Percentiles rank a stretch among this genome's conserved stretches.
phyloP scores from a whole-genome alignment of 139 green algal genomes.

The Chlorella ohadii region DNA sequence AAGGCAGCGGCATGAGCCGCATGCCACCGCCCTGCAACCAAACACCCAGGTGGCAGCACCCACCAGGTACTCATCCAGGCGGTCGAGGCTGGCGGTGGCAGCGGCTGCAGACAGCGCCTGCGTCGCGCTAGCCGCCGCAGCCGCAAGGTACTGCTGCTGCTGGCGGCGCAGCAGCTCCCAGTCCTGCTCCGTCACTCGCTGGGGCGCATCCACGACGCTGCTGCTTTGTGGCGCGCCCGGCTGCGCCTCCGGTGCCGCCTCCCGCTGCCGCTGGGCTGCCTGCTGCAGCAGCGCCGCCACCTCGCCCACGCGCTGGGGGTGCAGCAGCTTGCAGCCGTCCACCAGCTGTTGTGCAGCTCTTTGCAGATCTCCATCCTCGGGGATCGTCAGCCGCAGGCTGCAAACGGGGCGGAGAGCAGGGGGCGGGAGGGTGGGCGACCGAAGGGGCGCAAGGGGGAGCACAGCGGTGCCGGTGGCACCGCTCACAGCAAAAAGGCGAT shows the following conservation, averaged over 20 bases:
- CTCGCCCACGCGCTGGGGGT: conserved; percentile 63
- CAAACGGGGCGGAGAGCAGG: conserved; percentile 28
- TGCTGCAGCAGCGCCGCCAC: conserved; percentile 65
- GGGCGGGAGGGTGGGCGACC: conserved; percentile 58
- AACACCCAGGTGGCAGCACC: too few species aligned
- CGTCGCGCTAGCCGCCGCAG: background rate
- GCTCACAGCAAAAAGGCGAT: accelerated
- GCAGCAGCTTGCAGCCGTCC: conserved; percentile 85
- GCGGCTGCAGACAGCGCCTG: background rate
- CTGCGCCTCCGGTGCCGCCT: background rate
- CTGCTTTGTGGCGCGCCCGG: background rate
- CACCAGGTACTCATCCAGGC: conserved; percentile 77
- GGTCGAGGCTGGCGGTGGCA: conserved; percentile 40
- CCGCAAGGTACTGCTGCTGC: conserved; percentile 29
- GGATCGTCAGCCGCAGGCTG: conserved; percentile 65
- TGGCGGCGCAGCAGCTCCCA: conserved; percentile 27
- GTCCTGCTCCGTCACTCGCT: conserved; percentile 3
- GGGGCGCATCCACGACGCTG: background rate
- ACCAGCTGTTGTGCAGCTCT: conserved; percentile 75
- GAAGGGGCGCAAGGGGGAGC: too few species aligned
- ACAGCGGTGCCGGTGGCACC: too few species aligned
- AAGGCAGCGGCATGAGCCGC: too few species aligned
- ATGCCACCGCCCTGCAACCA: too few species aligned
- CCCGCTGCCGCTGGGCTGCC: conserved; percentile 46
- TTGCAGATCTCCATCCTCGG: conserved; percentile 58